phyloP scores from a whole-genome alignment of 305 asterid genomes.

The Fraxinus nigra region DNA sequence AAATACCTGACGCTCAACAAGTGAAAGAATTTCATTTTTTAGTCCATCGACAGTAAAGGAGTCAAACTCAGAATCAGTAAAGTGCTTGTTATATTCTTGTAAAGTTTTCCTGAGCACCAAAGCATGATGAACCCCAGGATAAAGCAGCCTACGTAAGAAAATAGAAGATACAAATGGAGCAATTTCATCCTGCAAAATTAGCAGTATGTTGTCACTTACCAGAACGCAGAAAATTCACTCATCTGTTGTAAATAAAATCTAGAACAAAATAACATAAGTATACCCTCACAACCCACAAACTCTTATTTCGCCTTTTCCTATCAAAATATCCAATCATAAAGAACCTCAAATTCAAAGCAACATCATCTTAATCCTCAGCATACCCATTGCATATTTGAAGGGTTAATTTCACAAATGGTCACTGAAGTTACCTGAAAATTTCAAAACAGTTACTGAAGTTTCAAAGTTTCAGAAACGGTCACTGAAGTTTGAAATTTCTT shows the following conservation, averaged over 20 bases:
- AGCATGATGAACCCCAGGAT: conserved; percentile 76
- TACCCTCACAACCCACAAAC: conserved; percentile 2
- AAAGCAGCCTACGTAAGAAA: conserved; percentile 75
- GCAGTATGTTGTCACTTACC: conserved; percentile 24
- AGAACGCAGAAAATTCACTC: background rate
- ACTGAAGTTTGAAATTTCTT: too few relatives aligned
- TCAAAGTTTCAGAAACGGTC: too few relatives aligned
- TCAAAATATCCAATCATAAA: conserved; percentile 4
- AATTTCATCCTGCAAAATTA: conserved; percentile 77
- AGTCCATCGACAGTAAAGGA: conserved; percentile 75
- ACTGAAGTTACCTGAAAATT: too few relatives aligned
- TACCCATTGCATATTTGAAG: background rate
- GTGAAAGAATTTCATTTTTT: conserved; percentile 74
- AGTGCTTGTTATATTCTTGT: conserved; percentile 67
- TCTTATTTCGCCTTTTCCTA: background rate
- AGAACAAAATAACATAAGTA: background rate
- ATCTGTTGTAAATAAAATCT: background rate
- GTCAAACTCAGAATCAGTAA: conserved; percentile 75
- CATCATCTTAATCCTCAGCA: background rate
- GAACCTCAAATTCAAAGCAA: background rate
- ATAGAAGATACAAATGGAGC: conserved; percentile 74
- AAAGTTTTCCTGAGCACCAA: conserved; percentile 71
- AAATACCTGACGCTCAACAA: conserved; percentile 75
- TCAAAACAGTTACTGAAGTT: too few relatives aligned
- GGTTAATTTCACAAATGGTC: too few relatives aligned